Conservation (phyloP, 176 grass and related monocot genomes). For the Poa pratensis region DNA sequence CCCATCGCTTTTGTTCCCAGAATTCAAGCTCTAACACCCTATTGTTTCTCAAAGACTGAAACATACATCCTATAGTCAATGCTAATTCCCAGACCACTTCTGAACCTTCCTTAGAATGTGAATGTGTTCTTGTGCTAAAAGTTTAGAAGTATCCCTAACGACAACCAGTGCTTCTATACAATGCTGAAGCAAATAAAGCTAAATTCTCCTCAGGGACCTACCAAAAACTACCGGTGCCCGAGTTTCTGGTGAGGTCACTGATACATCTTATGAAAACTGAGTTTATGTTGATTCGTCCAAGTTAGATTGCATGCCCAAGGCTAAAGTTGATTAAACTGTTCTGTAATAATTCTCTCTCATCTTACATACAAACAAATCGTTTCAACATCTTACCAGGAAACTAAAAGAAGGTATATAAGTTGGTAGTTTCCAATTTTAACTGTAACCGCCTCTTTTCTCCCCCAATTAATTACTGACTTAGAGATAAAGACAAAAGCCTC, state of each 20-base stretch:
- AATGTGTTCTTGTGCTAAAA: neutral
- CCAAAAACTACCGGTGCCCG: neutral
- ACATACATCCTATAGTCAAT: neutral
- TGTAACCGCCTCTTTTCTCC: neutral
- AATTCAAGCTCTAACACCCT: neutral
- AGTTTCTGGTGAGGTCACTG: constrained; percentile 6
- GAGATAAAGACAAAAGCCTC: neutral
- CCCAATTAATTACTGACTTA: neutral
- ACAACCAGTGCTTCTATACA: neutral
- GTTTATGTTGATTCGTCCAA: neutral
- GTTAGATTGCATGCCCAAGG: constrained; percentile 3
- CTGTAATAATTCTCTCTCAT: neutral
- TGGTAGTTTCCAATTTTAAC: neutral
- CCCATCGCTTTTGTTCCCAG: neutral
- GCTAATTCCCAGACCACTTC: neutral
- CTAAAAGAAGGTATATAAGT: neutral
- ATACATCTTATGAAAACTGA: constrained; percentile 9
- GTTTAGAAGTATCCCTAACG: neutral
- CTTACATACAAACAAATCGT: neutral
- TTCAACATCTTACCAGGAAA: no score
- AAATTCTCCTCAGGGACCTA: neutral
- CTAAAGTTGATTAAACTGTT: neutral
- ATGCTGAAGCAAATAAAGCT: neutral
- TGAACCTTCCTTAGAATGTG: neutral
- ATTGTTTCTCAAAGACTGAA: neutral